Percentiles rank a stretch among this genome's conserved stretches.
Evolutionary conservation across 208 protist genomes (phyloP).

Genomic region (Trypanosoma scelopori): DNA sequence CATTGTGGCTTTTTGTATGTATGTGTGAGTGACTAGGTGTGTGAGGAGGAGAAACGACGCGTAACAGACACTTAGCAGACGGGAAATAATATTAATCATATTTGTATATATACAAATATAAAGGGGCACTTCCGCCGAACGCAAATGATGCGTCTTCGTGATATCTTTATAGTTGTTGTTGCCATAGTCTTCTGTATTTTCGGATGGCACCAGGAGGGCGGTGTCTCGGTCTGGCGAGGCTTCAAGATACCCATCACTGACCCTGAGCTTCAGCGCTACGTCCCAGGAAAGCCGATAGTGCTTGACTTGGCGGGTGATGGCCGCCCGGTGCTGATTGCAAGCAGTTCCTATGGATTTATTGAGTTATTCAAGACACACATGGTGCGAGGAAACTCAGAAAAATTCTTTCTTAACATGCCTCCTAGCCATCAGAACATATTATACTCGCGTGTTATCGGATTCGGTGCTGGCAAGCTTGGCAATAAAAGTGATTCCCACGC

Average conservation of each 20-base stretch:
- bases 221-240: slow-evolving; percentile 55
- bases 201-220: slow-evolving; percentile 79
- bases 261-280: slow-evolving; percentile 29
- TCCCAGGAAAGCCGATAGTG: slow-evolving; percentile 70
- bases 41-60: too few relatives aligned
- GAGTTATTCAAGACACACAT: slow-evolving; percentile 50
- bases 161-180: slow-evolving; percentile 68
- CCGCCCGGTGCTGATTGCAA: slow-evolving; percentile 46
- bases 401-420: slow-evolving; percentile 42
- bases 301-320: slow-evolving; percentile 54
- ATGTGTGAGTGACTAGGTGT: too few relatives aligned
- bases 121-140: neutral
- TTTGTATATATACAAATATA: too few relatives aligned
- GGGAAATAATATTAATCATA: neutral
- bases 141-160: slow-evolving; percentile 73
- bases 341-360: slow-evolving; percentile 34
- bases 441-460: slow-evolving; percentile 45
- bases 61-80: too few relatives aligned
- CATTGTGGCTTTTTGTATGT: too few relatives aligned
- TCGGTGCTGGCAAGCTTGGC: slow-evolving; percentile 52
- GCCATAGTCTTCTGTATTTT: slow-evolving; percentile 76
- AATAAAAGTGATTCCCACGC: slow-evolving; percentile 34
- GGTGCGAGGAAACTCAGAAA: slow-evolving; percentile 44
- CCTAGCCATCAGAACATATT: slow-evolving; percentile 27
- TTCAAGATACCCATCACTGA: slow-evolving; percentile 60